Base-by-base conservation (phyloP, 768 basidiomycete genomes). In the Paxillus involutus region DNA sequence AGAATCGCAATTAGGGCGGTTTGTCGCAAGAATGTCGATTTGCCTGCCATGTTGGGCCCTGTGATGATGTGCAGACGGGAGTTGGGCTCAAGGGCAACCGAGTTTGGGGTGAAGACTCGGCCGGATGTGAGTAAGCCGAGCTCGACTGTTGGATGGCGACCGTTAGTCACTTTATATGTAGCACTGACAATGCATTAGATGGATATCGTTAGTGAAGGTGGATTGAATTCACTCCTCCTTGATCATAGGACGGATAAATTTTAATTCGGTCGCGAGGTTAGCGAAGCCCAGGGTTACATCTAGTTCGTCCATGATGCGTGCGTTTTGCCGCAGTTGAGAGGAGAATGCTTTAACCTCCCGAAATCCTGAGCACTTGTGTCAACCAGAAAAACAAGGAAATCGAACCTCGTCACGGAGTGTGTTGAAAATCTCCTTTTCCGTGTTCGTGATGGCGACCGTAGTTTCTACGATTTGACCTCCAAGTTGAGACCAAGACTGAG, bases 1-100 rank as follows among this genome's bases (percentile, higher is more conserved):
- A 99, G 78, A 52, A 98, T 88, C 7, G 87, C 77, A 55, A 97
- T 88, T 32, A 98, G 77, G 14, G 96, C 96, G 0, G 85, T 91
- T 67, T 97, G 95, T 29, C 96, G 88, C 35, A 99, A 80, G 24
- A 92, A 78, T 0, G 96, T 98, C 3, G 93, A 95, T 71, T 99
- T 99, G 49, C 91, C 91, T 6, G 89, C 92, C 91, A 94, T 95
- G 63, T 97, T 98, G 0, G 96, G 95, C 0, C 95, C 95, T 6
- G 95, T 98, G 57, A 98, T 89, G 19, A 88, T 66, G 59, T 96
- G 94, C 10, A 97, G 63, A 29, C 81, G 83, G 14, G 86, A 84
- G 12, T 72, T 62, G 0, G 83, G 74, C 3, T 74, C 74, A 63
- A 98, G 77, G 14, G 74, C 59, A 19, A 94, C 77, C 2, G 87